Base-by-base conservation (phyloP, 1,284 basidiomycete genomes). In the Apiotrichum siamense region DNA sequence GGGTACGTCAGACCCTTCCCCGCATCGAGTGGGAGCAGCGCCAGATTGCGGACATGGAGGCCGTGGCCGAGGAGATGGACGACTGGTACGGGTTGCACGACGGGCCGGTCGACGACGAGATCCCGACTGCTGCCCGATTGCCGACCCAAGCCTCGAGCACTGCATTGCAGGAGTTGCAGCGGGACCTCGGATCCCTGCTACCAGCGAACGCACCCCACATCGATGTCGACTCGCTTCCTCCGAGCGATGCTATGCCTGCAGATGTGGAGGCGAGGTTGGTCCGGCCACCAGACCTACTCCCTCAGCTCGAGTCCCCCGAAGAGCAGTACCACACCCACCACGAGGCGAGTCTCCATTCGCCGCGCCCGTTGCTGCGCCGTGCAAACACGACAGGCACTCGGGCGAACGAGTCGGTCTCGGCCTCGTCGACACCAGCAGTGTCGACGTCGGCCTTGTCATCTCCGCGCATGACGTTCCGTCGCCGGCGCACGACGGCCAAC, bases 1-100 rank as follows among this genome's bases (percentile, higher is more conserved):
- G 72, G 81, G 66, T 70, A n/a, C 54, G 83, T 20, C 77, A 83
- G 48, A 93, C 88, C 61, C 82, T 91, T 50, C 80, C 80, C 43
- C 76, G 79, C 27, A 76, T 80, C 41, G 62, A 70, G 42, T 62
- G 66, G 44, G 58, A 66, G 47, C 33, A 41, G 46, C 35, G 49
- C 10, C 50, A 59, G 42, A 24, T 45, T 15, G 55, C 36, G 13
- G 54, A 46, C 21, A 37, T 44, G 31, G 41, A 40, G 35, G 47
- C 35, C 12, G 21, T 27, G 5, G 38, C 42, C 23, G 32, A 50
- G 42, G 56, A 50, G 23, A 40, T 45, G 9, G 50, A 47, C n/a
- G 32, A 46, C 23, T 39, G 39, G 29, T 38, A 32, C 29, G 29
- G 17, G 7, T 17, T 42, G 23, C 46, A 43, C 37, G 37, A 32